Evolutionary conservation across 768 basidiomycete species (phyloP), one percentile per base, ranked within the genome.

Genomic region (Tylopilus balloui): DNA sequence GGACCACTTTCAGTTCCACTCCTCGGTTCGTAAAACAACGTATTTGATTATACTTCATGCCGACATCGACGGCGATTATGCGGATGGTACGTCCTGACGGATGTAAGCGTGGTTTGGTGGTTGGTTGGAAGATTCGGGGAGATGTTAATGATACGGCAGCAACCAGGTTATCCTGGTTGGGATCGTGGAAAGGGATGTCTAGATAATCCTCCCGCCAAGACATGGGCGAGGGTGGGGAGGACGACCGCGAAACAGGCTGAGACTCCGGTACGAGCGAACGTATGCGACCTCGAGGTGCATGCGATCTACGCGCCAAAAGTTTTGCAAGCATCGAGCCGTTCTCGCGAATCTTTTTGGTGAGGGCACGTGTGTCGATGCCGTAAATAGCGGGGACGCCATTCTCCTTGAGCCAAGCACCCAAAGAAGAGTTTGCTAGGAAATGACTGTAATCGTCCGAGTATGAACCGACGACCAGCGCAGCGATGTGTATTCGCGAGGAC

Each of bases 21-120:
- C 96, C 96, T 28, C 96, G 86, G 31, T 81, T 76, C 36, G 80
- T 82, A 72, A 99, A 97, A 74, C 96, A 99, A 28, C 96, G 81
- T 59, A 98, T 93, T 70, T 99, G 96, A 70, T 98, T 98, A 75
- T 89, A 96, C 71, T 99, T 99, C 91, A 98, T 98, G n/a, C 96
- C 96, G 43, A 98, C 95, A 66, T 99, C 96, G 50, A 98, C 72
- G 6, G 92, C 92, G 14, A 99, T 63, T 24, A 99, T 80, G 52
- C 96, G 87, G 25, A 98, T 65, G 1, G 81, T 71, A 42, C 93
- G 81, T 25, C 88, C 90, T 1, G 81, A 84, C 3, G 90, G 87
- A 63, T 96, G 90, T 28, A 80, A 65, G 45, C 73, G 79, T 20
- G 81, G 74, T n/a, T 63, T 63, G 31, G 67, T 66, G 9, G 75